A percentile compares a stretch with the other conserved stretches of the same genome.
Evolutionary conservation across 495 filamentous ascomycete genomes (phyloP).

Genomic region (Xylaria longipes): DNA sequence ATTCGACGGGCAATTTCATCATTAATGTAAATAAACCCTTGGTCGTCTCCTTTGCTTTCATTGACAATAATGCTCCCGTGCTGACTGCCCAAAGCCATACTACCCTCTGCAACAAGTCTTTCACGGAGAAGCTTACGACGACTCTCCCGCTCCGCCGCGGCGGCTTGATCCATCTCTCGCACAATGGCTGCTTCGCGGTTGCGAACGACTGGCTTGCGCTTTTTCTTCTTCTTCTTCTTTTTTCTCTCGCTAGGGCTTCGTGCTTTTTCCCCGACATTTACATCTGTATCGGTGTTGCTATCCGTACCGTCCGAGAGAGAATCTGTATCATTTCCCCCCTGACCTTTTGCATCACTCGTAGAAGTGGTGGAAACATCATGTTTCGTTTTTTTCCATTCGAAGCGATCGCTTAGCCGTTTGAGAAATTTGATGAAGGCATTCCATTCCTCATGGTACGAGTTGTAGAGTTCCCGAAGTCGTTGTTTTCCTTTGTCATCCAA

Average conservation of each 20-base stretch:
- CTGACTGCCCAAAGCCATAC: slow-evolving; percentile 35
- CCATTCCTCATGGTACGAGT: background rate
- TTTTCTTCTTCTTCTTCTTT: slow-evolving; percentile 42
- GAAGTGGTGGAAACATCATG: background rate
- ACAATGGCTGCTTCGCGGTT: slow-evolving; percentile 53
- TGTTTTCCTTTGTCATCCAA: slow-evolving; percentile 22
- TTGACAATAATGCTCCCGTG: slow-evolving; percentile 66
- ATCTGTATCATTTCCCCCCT: background rate
- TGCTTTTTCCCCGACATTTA: slow-evolving; percentile 26
- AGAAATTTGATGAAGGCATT: slow-evolving; percentile 29
- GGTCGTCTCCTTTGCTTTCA: slow-evolving; percentile 65
- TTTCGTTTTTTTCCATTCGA: slow-evolving; percentile 29
- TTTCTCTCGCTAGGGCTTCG: background rate
- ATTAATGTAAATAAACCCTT: slow-evolving; percentile 59
- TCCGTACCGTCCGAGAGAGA: slow-evolving; percentile 18
- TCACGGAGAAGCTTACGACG: slow-evolving; percentile 57
- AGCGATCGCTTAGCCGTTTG: slow-evolving; percentile 31
- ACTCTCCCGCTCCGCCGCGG: slow-evolving; percentile 54
- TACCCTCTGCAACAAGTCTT: slow-evolving; percentile 45
- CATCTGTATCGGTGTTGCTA: slow-evolving; percentile 21
- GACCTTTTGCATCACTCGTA: background rate
- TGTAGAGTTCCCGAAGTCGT: slow-evolving; percentile 11
- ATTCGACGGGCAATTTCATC: slow-evolving; percentile 55
- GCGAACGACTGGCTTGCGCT: slow-evolving; percentile 58
- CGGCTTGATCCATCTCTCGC: slow-evolving; percentile 53